phyloP scores from a whole-genome alignment of 2,329 filamentous ascomycete species.

The Penicillium verrucosum region DNA sequence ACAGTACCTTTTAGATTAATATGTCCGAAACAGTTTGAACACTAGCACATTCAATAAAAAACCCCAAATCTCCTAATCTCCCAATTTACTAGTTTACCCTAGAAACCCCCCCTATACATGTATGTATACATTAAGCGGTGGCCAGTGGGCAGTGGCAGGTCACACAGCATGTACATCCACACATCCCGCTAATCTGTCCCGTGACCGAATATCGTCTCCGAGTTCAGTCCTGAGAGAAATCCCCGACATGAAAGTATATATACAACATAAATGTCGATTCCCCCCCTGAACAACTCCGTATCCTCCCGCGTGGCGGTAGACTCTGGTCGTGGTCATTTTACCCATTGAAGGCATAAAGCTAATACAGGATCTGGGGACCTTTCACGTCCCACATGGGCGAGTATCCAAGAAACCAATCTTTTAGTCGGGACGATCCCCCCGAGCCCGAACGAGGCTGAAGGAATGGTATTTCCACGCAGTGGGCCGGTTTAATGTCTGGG shows the following conservation, averaged over 20 bases:
- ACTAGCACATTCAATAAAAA: neutral
- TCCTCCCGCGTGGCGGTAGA: neutral
- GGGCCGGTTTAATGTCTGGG: slow-evolving; percentile 5
- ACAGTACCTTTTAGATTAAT: neutral
- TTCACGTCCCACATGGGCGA: neutral
- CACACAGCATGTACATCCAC: slow-evolving; percentile 1
- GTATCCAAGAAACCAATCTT: neutral
- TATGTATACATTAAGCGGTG: neutral
- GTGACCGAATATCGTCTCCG: neutral
- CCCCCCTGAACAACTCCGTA: neutral
- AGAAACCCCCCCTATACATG: neutral
- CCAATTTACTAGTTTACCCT: neutral
- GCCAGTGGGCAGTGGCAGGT: neutral
- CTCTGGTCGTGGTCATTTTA: neutral
- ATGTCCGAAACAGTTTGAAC: neutral
- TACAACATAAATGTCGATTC: neutral
- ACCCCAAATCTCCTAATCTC: neutral
- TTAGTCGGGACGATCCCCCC: neutral
- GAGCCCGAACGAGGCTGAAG: slow-evolving; percentile 7
- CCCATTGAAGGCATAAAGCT: neutral
- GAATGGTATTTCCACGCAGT: slow-evolving; percentile 13
- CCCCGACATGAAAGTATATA: neutral
- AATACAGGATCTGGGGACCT: neutral
- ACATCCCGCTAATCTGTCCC: neutral
- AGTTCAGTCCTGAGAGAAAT: neutral